These are phyloP conservation scores for Phytopythium aichiense DNA, from an alignment of 352 stramenopile genomes.

Conservation along the genomic window DNA sequence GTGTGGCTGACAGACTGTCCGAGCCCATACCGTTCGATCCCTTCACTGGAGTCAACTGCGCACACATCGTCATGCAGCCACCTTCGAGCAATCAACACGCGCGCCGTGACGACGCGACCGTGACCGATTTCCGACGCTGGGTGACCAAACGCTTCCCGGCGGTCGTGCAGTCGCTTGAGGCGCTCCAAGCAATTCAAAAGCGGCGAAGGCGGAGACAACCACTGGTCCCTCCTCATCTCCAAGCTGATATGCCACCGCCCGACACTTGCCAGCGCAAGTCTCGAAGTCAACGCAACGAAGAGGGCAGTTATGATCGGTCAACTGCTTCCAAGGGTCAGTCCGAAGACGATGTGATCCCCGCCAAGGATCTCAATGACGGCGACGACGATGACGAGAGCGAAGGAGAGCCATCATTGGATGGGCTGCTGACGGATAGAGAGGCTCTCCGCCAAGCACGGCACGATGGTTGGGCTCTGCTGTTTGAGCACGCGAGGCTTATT, in stretches of 20 bases:
- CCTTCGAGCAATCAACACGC: conserved; percentile 7
- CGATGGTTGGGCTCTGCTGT: conserved; percentile 10
- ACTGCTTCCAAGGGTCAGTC: not conserved
- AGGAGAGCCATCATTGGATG: not conserved
- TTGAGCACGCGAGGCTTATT: conserved; percentile 16
- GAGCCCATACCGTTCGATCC: conserved; percentile 41
- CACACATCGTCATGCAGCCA: conserved; percentile 23
- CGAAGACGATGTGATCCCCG: not conserved
- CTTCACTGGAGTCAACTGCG: conserved; percentile 32
- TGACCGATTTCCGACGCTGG: conserved; percentile 28
- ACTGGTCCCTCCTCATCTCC: not conserved
- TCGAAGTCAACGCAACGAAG: not conserved
- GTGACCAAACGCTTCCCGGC: conserved; percentile 26
- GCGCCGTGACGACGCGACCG: conserved; percentile 16
- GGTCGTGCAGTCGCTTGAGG: conserved; percentile 11
- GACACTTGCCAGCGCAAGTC: not conserved
- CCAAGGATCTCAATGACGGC: not conserved
- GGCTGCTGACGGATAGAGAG: not conserved
- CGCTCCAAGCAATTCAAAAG: not conserved
- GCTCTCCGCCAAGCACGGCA: conserved; percentile 1
- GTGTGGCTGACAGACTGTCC: conserved; percentile 4
- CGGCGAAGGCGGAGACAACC: not conserved
- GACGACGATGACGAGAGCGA: not conserved
- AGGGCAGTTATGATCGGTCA: not conserved
- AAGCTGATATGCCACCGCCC: not conserved